A percentile compares a stretch with the other conserved stretches of the same genome.
These are phyloP conservation scores for Eleusine coracana DNA, from an alignment of 176 grass and related monocot species.

Conservation along the genomic window DNA sequence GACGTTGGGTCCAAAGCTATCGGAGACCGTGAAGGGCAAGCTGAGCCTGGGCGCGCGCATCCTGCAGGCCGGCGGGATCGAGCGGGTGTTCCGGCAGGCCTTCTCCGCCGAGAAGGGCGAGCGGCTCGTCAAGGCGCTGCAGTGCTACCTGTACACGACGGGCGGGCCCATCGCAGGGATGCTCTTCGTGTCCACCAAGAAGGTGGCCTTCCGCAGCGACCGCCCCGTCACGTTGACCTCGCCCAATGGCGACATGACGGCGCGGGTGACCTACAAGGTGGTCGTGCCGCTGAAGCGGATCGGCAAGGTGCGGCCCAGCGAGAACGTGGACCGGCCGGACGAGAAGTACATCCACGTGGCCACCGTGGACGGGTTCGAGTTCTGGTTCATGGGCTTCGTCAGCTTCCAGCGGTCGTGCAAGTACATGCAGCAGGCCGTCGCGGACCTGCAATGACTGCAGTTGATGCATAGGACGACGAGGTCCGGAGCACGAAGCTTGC, in stretches of 20 bases:
- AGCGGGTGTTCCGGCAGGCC: slow-evolving; percentile 71
- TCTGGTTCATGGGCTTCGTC: slow-evolving; percentile 91
- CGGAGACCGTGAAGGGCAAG: slow-evolving; percentile 80
- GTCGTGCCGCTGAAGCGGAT: slow-evolving; percentile 58
- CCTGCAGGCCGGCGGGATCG: slow-evolving; percentile 68
- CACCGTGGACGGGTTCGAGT: slow-evolving; percentile 80
- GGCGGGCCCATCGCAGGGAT: slow-evolving; percentile 76
- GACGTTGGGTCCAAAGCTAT: slow-evolving; percentile 58
- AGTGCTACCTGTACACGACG: slow-evolving; percentile 85
- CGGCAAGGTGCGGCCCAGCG: slow-evolving; percentile 48
- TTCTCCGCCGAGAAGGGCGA: slow-evolving; percentile 71
- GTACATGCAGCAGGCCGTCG: slow-evolving; percentile 60
- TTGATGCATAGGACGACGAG: background rate
- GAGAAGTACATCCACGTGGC: slow-evolving; percentile 78
- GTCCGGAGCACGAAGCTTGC: background rate
- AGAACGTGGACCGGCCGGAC: slow-evolving; percentile 58
- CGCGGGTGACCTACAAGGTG: slow-evolving; percentile 71
- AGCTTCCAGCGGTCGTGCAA: slow-evolving; percentile 65
- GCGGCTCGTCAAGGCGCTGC: slow-evolving; percentile 68
- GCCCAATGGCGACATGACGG: slow-evolving; percentile 42
- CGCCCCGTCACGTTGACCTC: slow-evolving; percentile 58
- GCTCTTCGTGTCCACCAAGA: slow-evolving; percentile 77
- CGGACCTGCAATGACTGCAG: slow-evolving; percentile 35
- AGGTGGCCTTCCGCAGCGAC: slow-evolving; percentile 81
- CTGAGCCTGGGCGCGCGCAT: slow-evolving; percentile 70